Evolutionary conservation across 2,329 filamentous ascomycete species (phyloP), one percentile per base, ranked within the genome.

Genomic region (Penicillium brasilianum): DNA sequence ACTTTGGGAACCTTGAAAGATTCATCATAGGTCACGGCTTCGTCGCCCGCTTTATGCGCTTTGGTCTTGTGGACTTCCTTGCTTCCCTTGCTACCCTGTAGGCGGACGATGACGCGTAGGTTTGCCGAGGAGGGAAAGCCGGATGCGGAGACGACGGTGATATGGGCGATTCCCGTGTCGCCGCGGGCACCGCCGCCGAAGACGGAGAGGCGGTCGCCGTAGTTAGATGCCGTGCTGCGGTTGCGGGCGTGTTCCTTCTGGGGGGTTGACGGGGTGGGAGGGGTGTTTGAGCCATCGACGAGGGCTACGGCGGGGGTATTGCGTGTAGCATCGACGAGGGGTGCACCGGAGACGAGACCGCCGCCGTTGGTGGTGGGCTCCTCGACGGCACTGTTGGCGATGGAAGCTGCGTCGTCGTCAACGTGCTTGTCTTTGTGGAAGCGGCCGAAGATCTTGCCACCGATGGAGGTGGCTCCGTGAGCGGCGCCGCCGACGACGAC

Each of bases 11-110:
- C 84, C 71, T 88, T 93, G 82, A 95, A 94, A 0, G 84, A 80
- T 9, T 80, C 74, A 65, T 92, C 88, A 75, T 88, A 96, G 18
- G 81, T 83, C 63, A 91, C 85, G 3, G 83, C 79, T 1, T 90
- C 91, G 1, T 85, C 80, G 0, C 66, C 62, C 39, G 89, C 85
- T 77, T 97, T 97, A 80, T 91, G 86, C 66, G 95, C 90, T 76
- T 97, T 96, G 22, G 93, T 97, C 82, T 98, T 97, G 80, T 93
- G 88, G 49, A 99, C 82, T 49, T 90, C 86, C 80, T 95, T 97
- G 53, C 78, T 82, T 52, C 84, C 85, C 77, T 90, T 93, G 50
- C 87, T 79, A 3, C 83, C 81, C 36, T 91, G 74, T 67, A 91
- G 87, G 58, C 87, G 88, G 67, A 97, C 80, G 60, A 86, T 79